These are phyloP conservation scores for Symbiodinium pilosum DNA, from an alignment of 73 alveolate genomes.

Conservation along the genomic window DNA sequence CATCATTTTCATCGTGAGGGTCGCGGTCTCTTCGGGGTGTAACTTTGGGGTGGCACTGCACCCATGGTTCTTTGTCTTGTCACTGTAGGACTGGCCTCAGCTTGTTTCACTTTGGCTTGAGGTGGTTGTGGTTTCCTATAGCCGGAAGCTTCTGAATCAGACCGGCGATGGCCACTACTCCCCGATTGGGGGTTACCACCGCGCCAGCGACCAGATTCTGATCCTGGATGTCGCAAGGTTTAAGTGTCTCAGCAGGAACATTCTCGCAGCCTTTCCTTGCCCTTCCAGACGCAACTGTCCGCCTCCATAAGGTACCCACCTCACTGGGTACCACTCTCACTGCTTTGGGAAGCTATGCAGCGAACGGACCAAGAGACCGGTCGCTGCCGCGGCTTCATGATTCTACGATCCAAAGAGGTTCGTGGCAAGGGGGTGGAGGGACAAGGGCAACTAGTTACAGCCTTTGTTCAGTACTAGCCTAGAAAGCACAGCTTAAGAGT, in stretches of 20 bases:
- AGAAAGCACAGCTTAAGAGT: no score
- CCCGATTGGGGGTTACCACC: constrained; percentile 96
- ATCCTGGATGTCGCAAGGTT: constrained; percentile 96
- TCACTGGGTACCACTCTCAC: constrained; percentile 95
- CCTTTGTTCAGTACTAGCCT: no score
- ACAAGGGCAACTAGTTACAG: no score
- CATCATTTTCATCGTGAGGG: no score
- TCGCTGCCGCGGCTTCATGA: constrained; percentile 95
- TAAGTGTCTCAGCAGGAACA: background rate
- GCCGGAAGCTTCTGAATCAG: constrained; percentile 71
- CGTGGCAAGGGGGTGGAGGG: no score
- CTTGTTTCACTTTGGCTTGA: background rate
- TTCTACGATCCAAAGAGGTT: constrained; percentile 25
- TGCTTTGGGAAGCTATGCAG: constrained; percentile 86
- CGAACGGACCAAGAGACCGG: constrained; percentile 90
- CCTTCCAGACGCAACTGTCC: no score
- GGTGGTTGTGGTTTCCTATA: constrained; percentile 60
- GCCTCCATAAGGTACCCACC: constrained; percentile 96
- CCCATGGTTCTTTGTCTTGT: no score
- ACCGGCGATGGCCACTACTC: constrained; percentile 96
- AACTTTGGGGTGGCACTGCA: no score
- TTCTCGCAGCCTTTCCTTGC: background rate
- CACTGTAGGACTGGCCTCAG: no score
- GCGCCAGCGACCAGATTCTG: constrained; percentile 84
- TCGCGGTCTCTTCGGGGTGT: no score